phyloP scores from a whole-genome alignment of 441 rosid species.

The Erodium moschatum region DNA sequence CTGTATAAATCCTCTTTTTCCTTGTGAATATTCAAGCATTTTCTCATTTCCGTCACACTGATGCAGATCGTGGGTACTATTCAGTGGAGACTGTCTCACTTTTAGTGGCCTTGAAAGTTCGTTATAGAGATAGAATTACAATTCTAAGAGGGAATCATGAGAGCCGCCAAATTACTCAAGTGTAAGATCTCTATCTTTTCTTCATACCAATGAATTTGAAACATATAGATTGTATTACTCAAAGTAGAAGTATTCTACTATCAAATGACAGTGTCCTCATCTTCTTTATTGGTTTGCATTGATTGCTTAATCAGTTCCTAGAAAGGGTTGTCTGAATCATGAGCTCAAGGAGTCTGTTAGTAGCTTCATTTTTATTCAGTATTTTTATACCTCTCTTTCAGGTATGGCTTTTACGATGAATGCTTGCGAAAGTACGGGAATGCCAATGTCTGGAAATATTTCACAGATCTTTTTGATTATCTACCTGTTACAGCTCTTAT shows the following conservation, averaged over 20 bases:
- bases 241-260: neutral
- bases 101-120: slow-evolving; percentile 88
- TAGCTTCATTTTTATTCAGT: neutral
- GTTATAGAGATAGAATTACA: slow-evolving; percentile 39
- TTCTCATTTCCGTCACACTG: slow-evolving; percentile 10
- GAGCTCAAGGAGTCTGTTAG: neutral
- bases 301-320: neutral
- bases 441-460: slow-evolving; percentile 95
- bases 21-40: neutral
- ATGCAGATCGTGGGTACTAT: slow-evolving; percentile 93
- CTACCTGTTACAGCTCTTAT: slow-evolving; percentile 26
- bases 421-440: slow-evolving; percentile 78
- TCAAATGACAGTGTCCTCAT: neutral
- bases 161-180: slow-evolving; percentile 87
- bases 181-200: slow-evolving; percentile 39
- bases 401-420: slow-evolving; percentile 69
- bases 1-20: neutral
- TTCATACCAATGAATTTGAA: neutral
- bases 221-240: neutral
- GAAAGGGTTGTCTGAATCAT: neutral
- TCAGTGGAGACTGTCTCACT: slow-evolving; percentile 94
- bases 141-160: no score
- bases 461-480: slow-evolving; percentile 89
- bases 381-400: slow-evolving; percentile 26
- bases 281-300: neutral